Conservation (phyloP, 2,329 filamentous ascomycete genomes). For the Podosphaera xanthii region DNA sequence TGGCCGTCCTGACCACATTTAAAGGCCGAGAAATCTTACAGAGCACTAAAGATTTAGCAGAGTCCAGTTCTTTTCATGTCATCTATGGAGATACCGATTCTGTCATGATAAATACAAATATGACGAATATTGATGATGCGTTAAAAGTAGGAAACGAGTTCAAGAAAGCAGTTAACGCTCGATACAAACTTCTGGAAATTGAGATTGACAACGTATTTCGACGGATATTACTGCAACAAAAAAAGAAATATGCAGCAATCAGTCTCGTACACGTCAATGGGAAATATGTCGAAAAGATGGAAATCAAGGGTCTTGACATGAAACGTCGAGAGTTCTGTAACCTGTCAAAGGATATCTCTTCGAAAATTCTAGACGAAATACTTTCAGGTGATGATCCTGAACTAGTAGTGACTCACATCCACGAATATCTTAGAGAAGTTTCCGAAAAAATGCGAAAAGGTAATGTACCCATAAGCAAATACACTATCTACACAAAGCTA, state of each 20-base stretch:
- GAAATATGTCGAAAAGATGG: slow-evolving; percentile 81
- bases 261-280: slow-evolving; percentile 78
- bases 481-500: slow-evolving; percentile 94
- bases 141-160: slow-evolving; percentile 84
- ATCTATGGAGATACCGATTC: slow-evolving; percentile 99
- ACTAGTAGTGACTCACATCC: slow-evolving; percentile 66
- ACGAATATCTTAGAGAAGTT: slow-evolving; percentile 79
- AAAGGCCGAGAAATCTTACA: slow-evolving; percentile 94
- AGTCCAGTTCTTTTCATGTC: slow-evolving; percentile 74
- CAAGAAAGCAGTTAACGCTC: slow-evolving; percentile 83
- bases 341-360: slow-evolving; percentile 84
- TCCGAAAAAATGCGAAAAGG: slow-evolving; percentile 67
- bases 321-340: slow-evolving; percentile 89
- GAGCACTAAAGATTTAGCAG: slow-evolving; percentile 86
- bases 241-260: slow-evolving; percentile 98
- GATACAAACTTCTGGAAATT: slow-evolving; percentile 81
- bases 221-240: slow-evolving; percentile 77
- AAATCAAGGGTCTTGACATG: slow-evolving; percentile 98
- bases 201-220: slow-evolving; percentile 97
- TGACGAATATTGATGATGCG: slow-evolving; percentile 76
- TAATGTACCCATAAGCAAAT: slow-evolving; percentile 55
- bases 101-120: slow-evolving; percentile 99
- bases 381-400: slow-evolving; percentile 86
- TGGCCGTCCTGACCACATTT: slow-evolving; percentile 88
- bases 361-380: slow-evolving; percentile 75